A percentile compares a stretch with the other conserved stretches of the same genome.
These are phyloP conservation scores for button mushroom (Agaricus bisporus) DNA, from an alignment of 768 basidiomycete genomes.

Conservation along the genomic window DNA sequence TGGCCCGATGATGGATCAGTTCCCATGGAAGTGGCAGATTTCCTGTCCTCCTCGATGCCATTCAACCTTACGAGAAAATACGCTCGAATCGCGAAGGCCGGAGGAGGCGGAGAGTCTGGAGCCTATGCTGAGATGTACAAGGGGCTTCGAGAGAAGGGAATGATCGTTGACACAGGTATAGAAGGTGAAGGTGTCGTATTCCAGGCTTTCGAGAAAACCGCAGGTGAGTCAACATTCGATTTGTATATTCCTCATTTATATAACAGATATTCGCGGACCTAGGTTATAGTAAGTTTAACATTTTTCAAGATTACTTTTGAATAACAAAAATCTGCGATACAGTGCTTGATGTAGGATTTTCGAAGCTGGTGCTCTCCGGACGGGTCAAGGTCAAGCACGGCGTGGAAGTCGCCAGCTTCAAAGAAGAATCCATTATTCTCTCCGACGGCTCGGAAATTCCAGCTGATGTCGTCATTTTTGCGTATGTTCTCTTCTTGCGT, in stretches of 20 bases:
- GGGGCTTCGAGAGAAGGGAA: slow-evolving; percentile 4
- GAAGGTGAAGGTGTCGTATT: slow-evolving; percentile 1
- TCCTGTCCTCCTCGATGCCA: neutral
- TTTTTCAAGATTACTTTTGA: neutral
- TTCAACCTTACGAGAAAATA: neutral
- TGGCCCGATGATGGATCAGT: slow-evolving; percentile 9
- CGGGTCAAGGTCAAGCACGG: slow-evolving; percentile 57
- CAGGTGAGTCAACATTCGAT: neutral
- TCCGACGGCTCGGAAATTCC: slow-evolving; percentile 30
- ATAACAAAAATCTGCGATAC: neutral
- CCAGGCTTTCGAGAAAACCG: slow-evolving; percentile 2
- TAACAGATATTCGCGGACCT: neutral
- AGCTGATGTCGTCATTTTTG: slow-evolving; percentile 42
- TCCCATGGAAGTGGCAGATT: neutral
- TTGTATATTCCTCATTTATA: neutral
- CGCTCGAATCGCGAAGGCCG: neutral
- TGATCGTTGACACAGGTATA: slow-evolving; percentile 3
- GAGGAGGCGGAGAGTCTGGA: slow-evolving; percentile 1
- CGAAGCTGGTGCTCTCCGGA: slow-evolving; percentile 44
- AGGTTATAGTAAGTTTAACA: slow-evolving; percentile 3
- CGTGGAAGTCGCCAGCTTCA: slow-evolving; percentile 31
- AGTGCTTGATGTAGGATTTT: slow-evolving; percentile 42
- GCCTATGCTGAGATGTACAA: slow-evolving; percentile 1
- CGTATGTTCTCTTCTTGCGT: slow-evolving; percentile 18
- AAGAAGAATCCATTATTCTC: slow-evolving; percentile 27